These are phyloP conservation scores for Blastobotrys robertii DNA, from an alignment of 805 yeast species.

Conservation along the genomic window DNA sequence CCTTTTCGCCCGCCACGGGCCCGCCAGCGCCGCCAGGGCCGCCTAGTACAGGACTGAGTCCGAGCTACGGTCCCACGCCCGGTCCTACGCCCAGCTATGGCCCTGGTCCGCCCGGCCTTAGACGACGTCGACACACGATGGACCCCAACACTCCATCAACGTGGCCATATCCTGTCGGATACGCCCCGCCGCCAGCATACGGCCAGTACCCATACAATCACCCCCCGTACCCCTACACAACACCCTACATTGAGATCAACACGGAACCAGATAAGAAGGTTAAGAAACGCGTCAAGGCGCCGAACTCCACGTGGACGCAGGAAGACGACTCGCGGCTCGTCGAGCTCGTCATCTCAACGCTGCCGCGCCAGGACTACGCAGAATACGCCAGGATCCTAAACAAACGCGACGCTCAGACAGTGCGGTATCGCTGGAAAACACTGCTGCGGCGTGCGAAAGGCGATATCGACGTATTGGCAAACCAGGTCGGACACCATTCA, in stretches of 20 bases:
- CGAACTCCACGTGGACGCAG: conserved; percentile 26
- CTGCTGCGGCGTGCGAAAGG: conserved; percentile 26
- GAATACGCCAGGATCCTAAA: conserved; percentile 25
- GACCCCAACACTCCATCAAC: no score
- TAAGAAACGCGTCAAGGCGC: conserved; percentile 23
- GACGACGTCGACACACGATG: no score
- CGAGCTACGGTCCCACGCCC: no score
- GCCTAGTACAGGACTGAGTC: no score
- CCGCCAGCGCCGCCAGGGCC: no score
- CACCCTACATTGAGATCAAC: conserved; percentile 1
- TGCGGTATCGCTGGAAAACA: conserved; percentile 28
- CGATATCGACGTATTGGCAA: conserved; percentile 6
- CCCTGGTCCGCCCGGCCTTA: not conserved
- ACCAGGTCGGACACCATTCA: no score
- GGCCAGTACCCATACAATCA: no score
- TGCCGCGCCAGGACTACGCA: conserved; percentile 26
- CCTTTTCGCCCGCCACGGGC: no score
- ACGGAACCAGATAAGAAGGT: conserved; percentile 4
- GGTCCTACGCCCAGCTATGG: not conserved
- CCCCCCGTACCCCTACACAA: not conserved
- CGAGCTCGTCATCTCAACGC: conserved; percentile 24
- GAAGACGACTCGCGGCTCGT: conserved; percentile 26
- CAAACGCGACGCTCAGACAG: conserved; percentile 28
- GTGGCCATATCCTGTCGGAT: no score
- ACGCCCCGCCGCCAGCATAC: no score